Conservation (phyloP, 345 rosid genomes). For the Eucalyptus grandis region DNA sequence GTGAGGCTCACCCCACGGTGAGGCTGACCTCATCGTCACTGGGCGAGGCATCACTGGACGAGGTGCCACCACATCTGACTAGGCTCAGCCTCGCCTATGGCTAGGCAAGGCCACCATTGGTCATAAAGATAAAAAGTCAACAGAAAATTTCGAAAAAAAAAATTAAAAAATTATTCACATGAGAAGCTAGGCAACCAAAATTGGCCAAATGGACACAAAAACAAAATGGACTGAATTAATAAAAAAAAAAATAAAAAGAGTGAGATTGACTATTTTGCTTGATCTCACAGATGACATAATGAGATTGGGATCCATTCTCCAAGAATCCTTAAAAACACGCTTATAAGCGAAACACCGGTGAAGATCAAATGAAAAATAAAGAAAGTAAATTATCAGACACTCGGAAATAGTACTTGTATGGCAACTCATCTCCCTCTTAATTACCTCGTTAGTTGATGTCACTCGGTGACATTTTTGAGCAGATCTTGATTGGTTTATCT, state of each 20-base stretch:
- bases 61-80: accelerated
- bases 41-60: accelerated
- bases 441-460: background rate
- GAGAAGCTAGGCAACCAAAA: too few species aligned
- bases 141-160: accelerated
- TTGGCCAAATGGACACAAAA: too few species aligned
- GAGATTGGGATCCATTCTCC: background rate
- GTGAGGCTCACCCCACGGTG: accelerated
- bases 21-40: accelerated
- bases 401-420: background rate
- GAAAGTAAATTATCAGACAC: background rate
- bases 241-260: too few species aligned
- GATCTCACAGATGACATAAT: too few species aligned
- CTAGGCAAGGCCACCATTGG: too few species aligned
- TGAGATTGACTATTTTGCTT: background rate
- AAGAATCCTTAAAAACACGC: background rate
- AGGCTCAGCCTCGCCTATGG: too few species aligned
- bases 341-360: background rate
- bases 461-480: background rate
- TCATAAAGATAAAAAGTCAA: too few species aligned
- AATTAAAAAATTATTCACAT: too few species aligned
- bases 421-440: background rate
- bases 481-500: background rate
- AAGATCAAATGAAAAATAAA: background rate
- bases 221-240: too few species aligned